Percentiles rank a stretch among this genome's conserved stretches.
phyloP scores from a whole-genome alignment of 108 stramenopile genomes.

The Pinguiococcus pyrenoidosus region DNA sequence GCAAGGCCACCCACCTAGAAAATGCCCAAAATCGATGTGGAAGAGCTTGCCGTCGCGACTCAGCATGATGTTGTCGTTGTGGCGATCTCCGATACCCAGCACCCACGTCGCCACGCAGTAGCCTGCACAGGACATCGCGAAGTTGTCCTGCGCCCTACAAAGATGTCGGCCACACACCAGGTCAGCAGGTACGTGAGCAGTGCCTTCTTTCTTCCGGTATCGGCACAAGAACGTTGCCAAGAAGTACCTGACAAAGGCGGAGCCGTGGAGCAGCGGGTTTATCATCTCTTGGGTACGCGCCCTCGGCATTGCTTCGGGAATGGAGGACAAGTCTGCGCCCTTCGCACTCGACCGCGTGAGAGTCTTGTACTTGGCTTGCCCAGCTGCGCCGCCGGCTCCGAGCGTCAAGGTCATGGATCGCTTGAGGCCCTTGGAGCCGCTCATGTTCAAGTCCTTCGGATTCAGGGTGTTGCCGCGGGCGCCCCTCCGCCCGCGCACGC shows the following conservation, averaged over 20 bases:
- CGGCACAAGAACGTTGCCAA: neutral
- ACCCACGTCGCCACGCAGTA: conserved; percentile 53
- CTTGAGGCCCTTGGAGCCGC: too few relatives aligned
- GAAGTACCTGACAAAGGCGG: neutral
- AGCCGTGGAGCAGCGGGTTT: too few relatives aligned
- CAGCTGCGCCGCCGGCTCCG: too few relatives aligned
- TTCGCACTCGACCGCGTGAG: too few relatives aligned
- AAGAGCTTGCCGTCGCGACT: conserved; percentile 36
- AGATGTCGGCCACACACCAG: neutral
- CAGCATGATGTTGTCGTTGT: conserved; percentile 60
- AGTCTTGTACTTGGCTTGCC: too few relatives aligned
- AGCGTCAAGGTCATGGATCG: too few relatives aligned
- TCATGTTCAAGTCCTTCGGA: too few relatives aligned
- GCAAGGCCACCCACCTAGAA: too few relatives aligned
- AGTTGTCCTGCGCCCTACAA: conserved; percentile 16
- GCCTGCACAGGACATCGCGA: conserved; percentile 28
- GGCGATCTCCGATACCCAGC: conserved; percentile 49
- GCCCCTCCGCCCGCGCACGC: too few relatives aligned
- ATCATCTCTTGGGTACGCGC: neutral
- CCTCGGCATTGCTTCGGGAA: too few relatives aligned
- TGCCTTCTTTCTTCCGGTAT: neutral
- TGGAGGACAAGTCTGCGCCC: too few relatives aligned
- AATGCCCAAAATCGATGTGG: conserved; percentile 54
- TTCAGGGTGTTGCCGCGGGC: too few relatives aligned
- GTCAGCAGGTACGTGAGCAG: neutral